Evolutionary conservation across 2,329 filamentous ascomycete species (phyloP).

Genomic region (Tricladium varicosporioides): DNA sequence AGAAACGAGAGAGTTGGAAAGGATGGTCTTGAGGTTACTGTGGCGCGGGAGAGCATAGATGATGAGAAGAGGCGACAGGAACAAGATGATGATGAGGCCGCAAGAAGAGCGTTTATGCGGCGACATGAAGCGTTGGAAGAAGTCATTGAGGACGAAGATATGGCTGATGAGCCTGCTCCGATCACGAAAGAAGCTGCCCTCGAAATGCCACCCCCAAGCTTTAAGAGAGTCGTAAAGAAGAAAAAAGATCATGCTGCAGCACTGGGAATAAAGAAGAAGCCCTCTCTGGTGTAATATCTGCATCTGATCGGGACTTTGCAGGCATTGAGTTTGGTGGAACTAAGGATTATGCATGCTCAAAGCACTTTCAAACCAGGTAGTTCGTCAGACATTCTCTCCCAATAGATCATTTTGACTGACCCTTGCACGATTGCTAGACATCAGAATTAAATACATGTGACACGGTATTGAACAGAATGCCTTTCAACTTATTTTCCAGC

Average conservation of each 20-base stretch:
- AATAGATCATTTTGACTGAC: too few species aligned
- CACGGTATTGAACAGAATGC: too few species aligned
- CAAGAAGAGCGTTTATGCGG: conserved; percentile 68
- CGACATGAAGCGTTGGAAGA: conserved; percentile 34
- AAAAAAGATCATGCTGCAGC: conserved; percentile 78
- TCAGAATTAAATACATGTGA: too few species aligned
- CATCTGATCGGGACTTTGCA: too few species aligned
- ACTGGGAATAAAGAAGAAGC: conserved; percentile 86
- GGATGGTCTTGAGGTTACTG: conserved; percentile 61
- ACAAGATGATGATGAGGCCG: conserved; percentile 79
- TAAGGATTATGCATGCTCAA: too few species aligned
- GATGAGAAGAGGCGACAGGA: conserved; percentile 67
- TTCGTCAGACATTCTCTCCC: too few species aligned
- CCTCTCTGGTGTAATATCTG: conserved; percentile 49
- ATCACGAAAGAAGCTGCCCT: conserved; percentile 37
- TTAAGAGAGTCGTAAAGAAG: conserved; percentile 76
- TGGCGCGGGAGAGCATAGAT: conserved; percentile 51
- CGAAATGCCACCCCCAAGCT: conserved; percentile 59
- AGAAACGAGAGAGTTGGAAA: conserved; percentile 74
- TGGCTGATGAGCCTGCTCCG: conserved; percentile 32
- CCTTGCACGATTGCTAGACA: too few species aligned
- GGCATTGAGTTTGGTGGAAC: too few species aligned
- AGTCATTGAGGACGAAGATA: conserved; percentile 34
- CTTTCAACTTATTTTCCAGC: too few species aligned
- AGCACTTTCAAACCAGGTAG: too few species aligned